These are phyloP conservation scores for Camellia japonica DNA, from an alignment of 148 eudicot species.

Conservation along the genomic window DNA sequence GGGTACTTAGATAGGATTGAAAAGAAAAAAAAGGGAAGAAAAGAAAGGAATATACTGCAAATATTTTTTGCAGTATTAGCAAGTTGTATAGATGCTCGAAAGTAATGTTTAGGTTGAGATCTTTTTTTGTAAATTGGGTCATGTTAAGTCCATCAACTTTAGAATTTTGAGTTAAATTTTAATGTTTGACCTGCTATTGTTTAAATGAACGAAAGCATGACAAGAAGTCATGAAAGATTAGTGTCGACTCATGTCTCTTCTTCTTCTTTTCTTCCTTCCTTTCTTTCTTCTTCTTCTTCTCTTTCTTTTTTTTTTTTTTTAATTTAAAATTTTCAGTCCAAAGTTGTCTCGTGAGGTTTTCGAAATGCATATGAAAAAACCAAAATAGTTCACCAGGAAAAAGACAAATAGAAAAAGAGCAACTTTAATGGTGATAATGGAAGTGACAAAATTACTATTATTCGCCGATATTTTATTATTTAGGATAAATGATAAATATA, in stretches of 20 bases:
- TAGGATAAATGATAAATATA: too few species aligned
- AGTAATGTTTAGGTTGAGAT: background rate
- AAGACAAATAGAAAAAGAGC: too few species aligned
- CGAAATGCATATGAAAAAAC: too few species aligned
- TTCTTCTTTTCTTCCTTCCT: too few species aligned
- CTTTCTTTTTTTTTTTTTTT: too few species aligned
- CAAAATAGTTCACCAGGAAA: too few species aligned
- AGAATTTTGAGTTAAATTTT: background rate
- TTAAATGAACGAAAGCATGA: conserved; percentile 7
- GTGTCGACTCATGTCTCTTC: background rate
- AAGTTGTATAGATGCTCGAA: conserved; percentile 28
- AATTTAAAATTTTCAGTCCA: too few species aligned
- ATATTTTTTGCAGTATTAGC: background rate
- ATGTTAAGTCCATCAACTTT: conserved; percentile 3
- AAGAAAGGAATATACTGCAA: background rate
- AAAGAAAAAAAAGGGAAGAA: background rate
- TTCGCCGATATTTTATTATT: too few species aligned
- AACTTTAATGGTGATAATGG: too few species aligned
- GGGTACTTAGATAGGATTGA: conserved; percentile 12
- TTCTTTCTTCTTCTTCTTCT: too few species aligned
- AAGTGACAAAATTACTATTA: too few species aligned
- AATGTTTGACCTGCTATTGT: conserved; percentile 5
- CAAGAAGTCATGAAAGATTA: background rate
- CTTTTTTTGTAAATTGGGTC: conserved; percentile 16
- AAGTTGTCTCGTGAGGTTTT: too few species aligned